Conservation (phyloP, 495 filamentous ascomycete genomes). For the Pseudoneurospora amorphoporcata region DNA sequence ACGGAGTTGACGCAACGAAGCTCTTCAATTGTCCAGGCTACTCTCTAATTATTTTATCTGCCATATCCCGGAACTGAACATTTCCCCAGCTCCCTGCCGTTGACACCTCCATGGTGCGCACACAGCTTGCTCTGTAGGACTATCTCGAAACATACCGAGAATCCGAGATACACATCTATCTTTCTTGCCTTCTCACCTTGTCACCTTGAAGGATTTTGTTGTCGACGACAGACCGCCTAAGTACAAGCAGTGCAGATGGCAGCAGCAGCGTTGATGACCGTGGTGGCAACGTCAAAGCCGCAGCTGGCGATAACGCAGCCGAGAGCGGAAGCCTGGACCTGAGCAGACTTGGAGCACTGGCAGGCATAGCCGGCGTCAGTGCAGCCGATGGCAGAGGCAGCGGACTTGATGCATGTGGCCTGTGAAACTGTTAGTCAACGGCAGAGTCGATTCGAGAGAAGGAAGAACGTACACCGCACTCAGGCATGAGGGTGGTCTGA, state of each 20-base stretch:
- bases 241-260: background rate
- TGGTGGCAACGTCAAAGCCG: background rate
- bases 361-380: background rate
- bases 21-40: too few relatives aligned
- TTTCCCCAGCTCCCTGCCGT: background rate
- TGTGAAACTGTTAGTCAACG: background rate
- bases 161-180: background rate
- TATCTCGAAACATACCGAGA: background rate
- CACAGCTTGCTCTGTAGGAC: too few relatives aligned
- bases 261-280: background rate
- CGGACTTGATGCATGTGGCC: background rate
- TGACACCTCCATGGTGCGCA: background rate
- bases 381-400: conserved; percentile 2
- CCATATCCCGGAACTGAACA: background rate
- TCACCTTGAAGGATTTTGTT: background rate
- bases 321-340: background rate
- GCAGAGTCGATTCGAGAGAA: background rate
- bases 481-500: background rate
- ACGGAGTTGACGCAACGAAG: background rate
- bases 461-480: background rate
- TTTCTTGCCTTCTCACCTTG: background rate
- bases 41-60: background rate
- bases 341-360: conserved; percentile 1
- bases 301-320: background rate
- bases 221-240: background rate